These are phyloP conservation scores for Neurospora tetraspora DNA, from an alignment of 495 filamentous ascomycete genomes.

Conservation along the genomic window DNA sequence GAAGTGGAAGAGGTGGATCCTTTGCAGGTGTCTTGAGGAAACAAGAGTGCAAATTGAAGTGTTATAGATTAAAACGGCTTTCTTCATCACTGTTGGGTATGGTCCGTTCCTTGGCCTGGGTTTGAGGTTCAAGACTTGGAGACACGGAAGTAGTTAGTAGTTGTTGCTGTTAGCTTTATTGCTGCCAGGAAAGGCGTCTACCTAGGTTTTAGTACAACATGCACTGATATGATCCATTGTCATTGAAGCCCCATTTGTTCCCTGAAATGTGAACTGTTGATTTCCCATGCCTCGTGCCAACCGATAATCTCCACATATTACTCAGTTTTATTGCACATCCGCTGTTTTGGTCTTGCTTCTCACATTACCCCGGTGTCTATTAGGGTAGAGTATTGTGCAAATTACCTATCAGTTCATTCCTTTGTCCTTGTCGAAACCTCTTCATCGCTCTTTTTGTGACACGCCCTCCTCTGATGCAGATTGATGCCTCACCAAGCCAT, in stretches of 20 bases:
- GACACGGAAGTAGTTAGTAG: not conserved
- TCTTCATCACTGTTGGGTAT: not conserved
- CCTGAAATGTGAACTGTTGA: not conserved
- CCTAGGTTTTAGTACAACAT: not conserved
- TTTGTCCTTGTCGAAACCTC: not conserved
- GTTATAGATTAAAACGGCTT: not conserved
- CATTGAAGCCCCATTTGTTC: too few species aligned
- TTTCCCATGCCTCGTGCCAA: not conserved
- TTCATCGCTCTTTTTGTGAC: not conserved
- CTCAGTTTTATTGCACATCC: not conserved
- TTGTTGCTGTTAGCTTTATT: not conserved
- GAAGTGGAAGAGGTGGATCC: slow-evolving; percentile 46
- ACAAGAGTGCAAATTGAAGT: not conserved
- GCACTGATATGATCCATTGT: not conserved
- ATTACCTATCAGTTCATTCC: not conserved
- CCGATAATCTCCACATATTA: not conserved
- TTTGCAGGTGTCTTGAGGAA: slow-evolving; percentile 23
- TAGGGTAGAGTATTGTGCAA: not conserved
- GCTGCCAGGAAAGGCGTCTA: not conserved
- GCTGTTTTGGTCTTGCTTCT: not conserved
- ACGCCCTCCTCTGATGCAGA: not conserved
- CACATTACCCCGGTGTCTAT: not conserved
- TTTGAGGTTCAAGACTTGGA: slow-evolving; percentile 1
- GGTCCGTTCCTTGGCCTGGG: not conserved
- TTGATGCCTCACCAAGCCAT: not conserved